These are phyloP conservation scores for Larix kaempferi DNA, from an alignment of 75 land plant species.

Conservation along the genomic window DNA sequence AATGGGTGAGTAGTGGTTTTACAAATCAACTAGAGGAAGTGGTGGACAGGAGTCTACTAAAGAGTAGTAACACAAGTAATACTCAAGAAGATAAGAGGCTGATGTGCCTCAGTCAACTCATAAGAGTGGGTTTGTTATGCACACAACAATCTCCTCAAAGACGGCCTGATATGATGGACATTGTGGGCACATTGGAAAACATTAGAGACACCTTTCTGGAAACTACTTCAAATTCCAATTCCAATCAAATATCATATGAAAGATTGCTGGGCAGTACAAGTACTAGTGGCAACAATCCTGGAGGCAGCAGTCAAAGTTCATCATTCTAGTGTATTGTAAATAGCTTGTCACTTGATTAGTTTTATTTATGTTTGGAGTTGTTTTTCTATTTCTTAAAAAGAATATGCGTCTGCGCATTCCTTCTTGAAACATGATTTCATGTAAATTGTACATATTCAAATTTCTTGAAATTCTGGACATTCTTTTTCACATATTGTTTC, in stretches of 20 bases:
- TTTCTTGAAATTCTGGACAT: too few species aligned
- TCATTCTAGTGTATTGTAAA: too few species aligned
- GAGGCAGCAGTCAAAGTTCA: too few species aligned
- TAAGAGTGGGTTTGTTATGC: not conserved
- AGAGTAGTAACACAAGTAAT: not conserved
- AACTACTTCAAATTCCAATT: not conserved
- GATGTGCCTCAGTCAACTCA: not conserved
- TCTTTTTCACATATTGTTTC: too few species aligned
- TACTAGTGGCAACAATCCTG: not conserved
- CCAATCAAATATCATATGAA: not conserved
- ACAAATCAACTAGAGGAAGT: not conserved
- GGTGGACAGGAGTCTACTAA: not conserved
- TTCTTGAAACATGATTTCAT: too few species aligned
- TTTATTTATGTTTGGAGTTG: too few species aligned
- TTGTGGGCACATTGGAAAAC: slow-evolving; percentile 9
- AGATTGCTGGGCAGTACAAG: not conserved
- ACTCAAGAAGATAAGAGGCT: not conserved
- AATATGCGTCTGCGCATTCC: too few species aligned
- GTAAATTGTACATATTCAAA: too few species aligned
- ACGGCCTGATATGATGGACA: slow-evolving; percentile 20
- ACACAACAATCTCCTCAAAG: slow-evolving; percentile 10
- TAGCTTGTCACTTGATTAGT: too few species aligned
- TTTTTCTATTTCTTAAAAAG: too few species aligned
- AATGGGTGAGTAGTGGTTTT: not conserved
- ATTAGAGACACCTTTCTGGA: not conserved